A percentile compares a stretch with the other conserved stretches of the same genome.
These are phyloP conservation scores for Wickerhamomyces sydowiorum DNA, from an alignment of 805 yeast genomes.

Conservation along the genomic window DNA sequence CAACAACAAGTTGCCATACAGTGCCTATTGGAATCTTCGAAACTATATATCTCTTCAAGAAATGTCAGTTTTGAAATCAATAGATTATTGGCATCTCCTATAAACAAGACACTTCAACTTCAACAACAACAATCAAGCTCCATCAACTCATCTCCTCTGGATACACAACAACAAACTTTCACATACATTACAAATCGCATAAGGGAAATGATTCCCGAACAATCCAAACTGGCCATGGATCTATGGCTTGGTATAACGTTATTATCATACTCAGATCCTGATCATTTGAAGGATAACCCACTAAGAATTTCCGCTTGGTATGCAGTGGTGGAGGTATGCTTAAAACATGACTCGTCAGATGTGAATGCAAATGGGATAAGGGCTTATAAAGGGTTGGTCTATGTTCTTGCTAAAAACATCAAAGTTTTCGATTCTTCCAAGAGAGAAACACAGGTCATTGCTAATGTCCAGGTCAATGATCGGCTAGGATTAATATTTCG, in stretches of 20 bases:
- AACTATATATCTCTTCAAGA: slow-evolving; percentile 13
- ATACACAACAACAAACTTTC: slow-evolving; percentile 4
- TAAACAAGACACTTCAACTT: slow-evolving; percentile 8
- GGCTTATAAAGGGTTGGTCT: background rate
- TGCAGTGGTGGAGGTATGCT: background rate
- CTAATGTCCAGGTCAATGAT: background rate
- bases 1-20: slow-evolving; percentile 5
- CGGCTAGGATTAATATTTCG: background rate
- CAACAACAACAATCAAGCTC: slow-evolving; percentile 1
- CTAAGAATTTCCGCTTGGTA: background rate
- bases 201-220: slow-evolving; percentile 1
- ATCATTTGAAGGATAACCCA: background rate
- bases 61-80: slow-evolving; percentile 14
- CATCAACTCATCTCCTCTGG: slow-evolving; percentile 9
- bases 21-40: slow-evolving; percentile 12
- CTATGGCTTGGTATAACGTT: slow-evolving; percentile 19
- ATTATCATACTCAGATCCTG: slow-evolving; percentile 7
- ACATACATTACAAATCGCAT: slow-evolving; percentile 6
- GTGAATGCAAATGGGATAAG: background rate
- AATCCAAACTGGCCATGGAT: slow-evolving; percentile 11
- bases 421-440: background rate
- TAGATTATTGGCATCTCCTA: slow-evolving; percentile 1
- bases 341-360: background rate
- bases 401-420: background rate
- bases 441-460: background rate